These are phyloP conservation scores for Nematocida ironsii DNA, from an alignment of 371 early-diverging fungal genomes.

Conservation along the genomic window DNA sequence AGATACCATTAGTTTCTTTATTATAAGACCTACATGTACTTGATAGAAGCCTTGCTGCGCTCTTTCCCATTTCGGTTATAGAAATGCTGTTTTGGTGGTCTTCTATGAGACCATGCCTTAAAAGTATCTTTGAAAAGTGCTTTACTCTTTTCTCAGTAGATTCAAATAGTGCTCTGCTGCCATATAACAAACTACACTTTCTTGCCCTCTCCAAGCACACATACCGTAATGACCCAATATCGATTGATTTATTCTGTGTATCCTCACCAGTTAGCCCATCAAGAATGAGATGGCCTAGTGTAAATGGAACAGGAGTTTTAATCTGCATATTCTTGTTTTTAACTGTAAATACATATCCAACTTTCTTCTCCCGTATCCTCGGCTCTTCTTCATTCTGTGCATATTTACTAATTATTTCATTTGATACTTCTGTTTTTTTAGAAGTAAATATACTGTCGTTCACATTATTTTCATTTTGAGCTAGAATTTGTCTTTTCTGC, in stretches of 20 bases:
- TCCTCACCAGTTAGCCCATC: neutral
- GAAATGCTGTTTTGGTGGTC: neutral
- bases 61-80: neutral
- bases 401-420: neutral
- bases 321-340: neutral
- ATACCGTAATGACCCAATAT: slow-evolving; percentile 1
- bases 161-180: neutral
- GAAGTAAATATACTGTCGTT: neutral
- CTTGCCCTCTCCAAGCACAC: slow-evolving; percentile 14
- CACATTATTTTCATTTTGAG: neutral
- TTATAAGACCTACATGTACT: neutral
- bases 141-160: slow-evolving; percentile 45
- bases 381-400: neutral
- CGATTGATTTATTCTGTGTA: neutral
- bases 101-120: slow-evolving; percentile 22
- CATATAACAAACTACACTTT: neutral
- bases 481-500: neutral
- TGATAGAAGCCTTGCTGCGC: slow-evolving; percentile 1
- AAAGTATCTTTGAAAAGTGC: neutral
- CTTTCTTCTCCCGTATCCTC: neutral
- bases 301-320: slow-evolving; percentile 29
- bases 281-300: slow-evolving; percentile 23
- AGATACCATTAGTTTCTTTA: neutral
- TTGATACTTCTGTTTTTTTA: neutral
- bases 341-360: slow-evolving; percentile 10